Base-by-base conservation (phyloP, 495 filamentous ascomycete species). In the Penicillium turbatum region DNA sequence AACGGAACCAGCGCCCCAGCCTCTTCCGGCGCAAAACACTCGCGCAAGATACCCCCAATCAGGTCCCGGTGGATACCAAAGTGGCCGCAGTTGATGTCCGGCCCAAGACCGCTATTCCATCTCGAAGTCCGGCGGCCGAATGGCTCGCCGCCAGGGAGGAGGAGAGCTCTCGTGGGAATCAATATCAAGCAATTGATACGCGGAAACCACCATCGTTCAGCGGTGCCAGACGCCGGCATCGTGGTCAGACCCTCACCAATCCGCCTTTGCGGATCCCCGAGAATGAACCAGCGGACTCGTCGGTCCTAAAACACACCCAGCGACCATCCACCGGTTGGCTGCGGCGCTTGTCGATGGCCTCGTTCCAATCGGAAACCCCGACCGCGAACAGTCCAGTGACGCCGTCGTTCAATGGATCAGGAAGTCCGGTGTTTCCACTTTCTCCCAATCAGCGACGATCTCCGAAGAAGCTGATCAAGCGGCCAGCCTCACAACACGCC, bases 391-490 rank as follows among this genome's bases (percentile, higher is more conserved):
- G 79, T 15, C 85, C 88, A 1, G 78, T 85, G 2, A 74, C 90
- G 19, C 81, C 83, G 9, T 84, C 85, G 51, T 89, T 86, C 44
- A 82, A 87, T 72, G 83, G 80, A 26, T 90, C 88, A 21, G 79
- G 77, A 7, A 85, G 81, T 38, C 86, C 87, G 34, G 87, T 87
- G 26, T 63, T 87, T 24, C 60, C 76, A 13, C 59, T 65, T 32
- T 67, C 78, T 11, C 47, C 67, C 12, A 67, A 71, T 41, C 70
- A 81, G 50, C 72, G 80, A 53, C 64, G 78, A 53, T 61, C 77
- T 9, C 84, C 87, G 13, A 97, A 96, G 70, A 97, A 95, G 71
- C 74, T 97, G 21, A 85, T 97, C 29, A 97, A 97, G 72, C 84
- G 92, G 50, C 76, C 83, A 39, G 77, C 83, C 11, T 88, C 91